phyloP scores from a whole-genome alignment of 2,329 filamentous ascomycete species.

The Penicillium sp. region DNA sequence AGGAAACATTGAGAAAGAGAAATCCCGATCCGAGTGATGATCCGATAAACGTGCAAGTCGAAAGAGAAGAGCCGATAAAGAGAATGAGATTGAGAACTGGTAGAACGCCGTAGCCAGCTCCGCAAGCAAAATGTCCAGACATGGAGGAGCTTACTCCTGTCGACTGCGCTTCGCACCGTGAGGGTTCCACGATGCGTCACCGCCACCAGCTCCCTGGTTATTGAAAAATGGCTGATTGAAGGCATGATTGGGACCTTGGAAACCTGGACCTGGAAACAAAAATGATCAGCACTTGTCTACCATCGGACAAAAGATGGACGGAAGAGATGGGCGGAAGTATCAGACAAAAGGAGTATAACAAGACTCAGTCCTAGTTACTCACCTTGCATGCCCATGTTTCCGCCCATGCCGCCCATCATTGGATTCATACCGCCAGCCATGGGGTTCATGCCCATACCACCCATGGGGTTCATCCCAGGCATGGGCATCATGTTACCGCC shows the following conservation, averaged over 20 bases:
- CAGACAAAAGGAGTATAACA: background rate
- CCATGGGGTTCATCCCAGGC: conserved; percentile 50
- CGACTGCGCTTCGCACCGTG: conserved; percentile 75
- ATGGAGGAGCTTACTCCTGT: conserved; percentile 51
- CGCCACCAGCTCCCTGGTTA: conserved; percentile 42
- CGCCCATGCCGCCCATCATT: conserved; percentile 49
- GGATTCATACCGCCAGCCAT: conserved; percentile 56
- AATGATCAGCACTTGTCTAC: background rate
- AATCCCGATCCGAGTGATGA: background rate
- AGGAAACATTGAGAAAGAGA: background rate
- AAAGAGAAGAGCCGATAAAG: background rate
- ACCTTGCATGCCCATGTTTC: conserved; percentile 49
- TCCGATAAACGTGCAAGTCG: background rate
- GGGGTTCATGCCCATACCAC: conserved; percentile 50
- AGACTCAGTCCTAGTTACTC: conserved; percentile 17
- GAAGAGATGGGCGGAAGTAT: conserved; percentile 10
- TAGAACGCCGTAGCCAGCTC: conserved; percentile 10
- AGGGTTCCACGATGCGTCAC: conserved; percentile 68
- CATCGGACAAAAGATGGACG: conserved; percentile 2
- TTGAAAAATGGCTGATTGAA: conserved; percentile 47
- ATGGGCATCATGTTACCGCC: conserved; percentile 52
- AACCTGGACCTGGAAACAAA: conserved; percentile 43
- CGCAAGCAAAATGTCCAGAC: conserved; percentile 1
- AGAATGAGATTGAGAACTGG: background rate
- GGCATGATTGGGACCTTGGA: conserved; percentile 59